Conservation (phyloP, 2,329 filamentous ascomycete genomes). For the Colletotrichum filicis region DNA sequence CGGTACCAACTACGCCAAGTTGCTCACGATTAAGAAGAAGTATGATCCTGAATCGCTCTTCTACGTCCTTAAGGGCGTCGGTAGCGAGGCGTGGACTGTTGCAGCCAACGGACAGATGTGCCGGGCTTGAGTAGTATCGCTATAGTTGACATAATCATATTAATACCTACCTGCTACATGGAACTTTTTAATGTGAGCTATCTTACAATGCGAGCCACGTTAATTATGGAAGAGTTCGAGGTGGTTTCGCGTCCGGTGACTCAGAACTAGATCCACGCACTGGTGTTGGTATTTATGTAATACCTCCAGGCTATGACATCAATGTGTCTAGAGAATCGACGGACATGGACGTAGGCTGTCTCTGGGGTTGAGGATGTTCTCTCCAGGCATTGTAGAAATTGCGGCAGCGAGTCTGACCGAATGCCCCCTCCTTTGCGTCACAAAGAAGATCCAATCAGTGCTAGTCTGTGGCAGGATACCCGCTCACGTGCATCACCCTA, state of each 20-base stretch:
- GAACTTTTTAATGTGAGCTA: neutral
- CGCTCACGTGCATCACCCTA: neutral
- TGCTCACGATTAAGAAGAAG: constrained; percentile 60
- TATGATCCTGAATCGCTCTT: constrained; percentile 60
- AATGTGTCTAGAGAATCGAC: too few species aligned
- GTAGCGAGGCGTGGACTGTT: constrained; percentile 60
- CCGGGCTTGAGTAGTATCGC: constrained; percentile 40
- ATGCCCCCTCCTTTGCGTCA: neutral
- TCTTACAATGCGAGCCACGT: too few species aligned
- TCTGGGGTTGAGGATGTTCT: too few species aligned
- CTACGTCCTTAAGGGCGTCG: constrained; percentile 59
- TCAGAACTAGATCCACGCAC: too few species aligned
- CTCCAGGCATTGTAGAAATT: neutral
- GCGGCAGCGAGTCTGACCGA: neutral
- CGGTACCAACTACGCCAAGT: constrained; percentile 55
- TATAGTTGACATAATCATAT: neutral
- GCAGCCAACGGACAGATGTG: constrained; percentile 54
- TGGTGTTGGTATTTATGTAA: too few species aligned
- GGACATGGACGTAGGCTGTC: too few species aligned
- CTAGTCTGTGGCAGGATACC: neutral
- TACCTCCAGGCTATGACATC: too few species aligned
- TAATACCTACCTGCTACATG: neutral
- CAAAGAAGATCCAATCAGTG: neutral
- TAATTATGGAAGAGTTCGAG: too few species aligned
- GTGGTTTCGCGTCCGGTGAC: too few species aligned